Evolutionary conservation across 257 asterid species (phyloP), one percentile per base, ranked within the genome.

Genomic region (Galeopsis tetrahit): DNA sequence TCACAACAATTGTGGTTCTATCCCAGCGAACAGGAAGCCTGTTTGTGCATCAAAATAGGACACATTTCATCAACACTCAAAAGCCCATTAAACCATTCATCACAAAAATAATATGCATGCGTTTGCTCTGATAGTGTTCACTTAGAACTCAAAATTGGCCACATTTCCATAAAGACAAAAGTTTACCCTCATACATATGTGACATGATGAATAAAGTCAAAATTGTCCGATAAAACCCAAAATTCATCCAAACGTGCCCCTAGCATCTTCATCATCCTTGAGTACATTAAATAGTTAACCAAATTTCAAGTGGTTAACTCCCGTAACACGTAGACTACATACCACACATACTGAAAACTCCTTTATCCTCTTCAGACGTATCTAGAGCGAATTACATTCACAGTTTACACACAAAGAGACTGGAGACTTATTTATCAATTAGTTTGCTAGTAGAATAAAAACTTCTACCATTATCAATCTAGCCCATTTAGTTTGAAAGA

Each of bases 11-110:
- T 60, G 82, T 86, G 13, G 93, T 86, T 74, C 86, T 91, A 72
- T 94, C 99, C 99, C 99, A 94, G 33, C 92, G 89, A 76, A 94
- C 99, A 0, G 99, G 99, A 63, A 91, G 95, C 86, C 99, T 94
- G 89, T 31, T 77, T 43, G 13, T 21, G 10, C 64, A 73, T 75
- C 62, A 79, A 21, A 11, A 51, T 3, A 39, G 13, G 63, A 62
- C 31, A 76, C 7, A 51, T 38, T 17, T 9, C 60, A 51, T 49
- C 17, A 32, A 57, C 10, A 8, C 21, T n/a, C 48, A 32, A 44
- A 6, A 36, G 8, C 40, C 15, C 42, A 10, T 11, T 55, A 32
- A 58, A 11, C 31, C 52, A 36, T 5, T 3, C 44, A 56, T 51
- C 46, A 36, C n/a, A 51, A 60, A 36, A 49, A 17, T 61, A 51